Evolutionary conservation across 495 filamentous ascomycete species (phyloP), one percentile per base, ranked within the genome.

Genomic region (Talaromyces ruber): DNA sequence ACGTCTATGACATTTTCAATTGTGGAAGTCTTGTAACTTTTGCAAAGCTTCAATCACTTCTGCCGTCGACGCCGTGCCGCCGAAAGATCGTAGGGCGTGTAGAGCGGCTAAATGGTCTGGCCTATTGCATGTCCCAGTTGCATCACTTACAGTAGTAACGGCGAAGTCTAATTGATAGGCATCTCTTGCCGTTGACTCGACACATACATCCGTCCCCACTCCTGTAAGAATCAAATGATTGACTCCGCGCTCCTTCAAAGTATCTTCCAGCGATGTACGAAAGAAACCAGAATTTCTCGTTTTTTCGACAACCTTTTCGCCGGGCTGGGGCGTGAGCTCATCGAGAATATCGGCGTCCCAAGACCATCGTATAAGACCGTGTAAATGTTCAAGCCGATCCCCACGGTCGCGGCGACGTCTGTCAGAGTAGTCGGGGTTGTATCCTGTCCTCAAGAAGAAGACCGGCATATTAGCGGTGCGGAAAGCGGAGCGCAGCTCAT

Each of bases 141-240:
- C 65, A 62, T 68, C 66, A 58, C 63, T 63, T 52, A 68, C 65
- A n/a, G 65, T 68, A 54, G 58, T 61, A 55, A 61, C 62, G 21
- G 30, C 37, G 55, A 67, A 67, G 59, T 59, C 65, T 39, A 58
- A 55, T 30, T 55, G 29, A 64, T 58, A 66, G 43, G 65, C 66
- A 60, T 68, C 66, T 62, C 66, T 60, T 54, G 62, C 66, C 47
- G 66, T 68, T 47, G 66, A 64, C 62, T 68, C 66, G 24, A 68
- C 66, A 66, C 66, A 68, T 30, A 67, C 62, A 66, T 68, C 54
- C 18, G 66, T 68, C 54, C 55, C 66, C 58, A 68, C 65, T 29
- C 66, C 66, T 47, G 66, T 68, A 2, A 64, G 8, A 51, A 68
- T 65, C 54, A 68, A 56, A 59, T 68, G 66, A 34, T 68, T 65